Percentiles rank a stretch among this genome's conserved stretches.
phyloP scores from a whole-genome alignment of 2,329 filamentous ascomycete species.

The Talaromyces sp. region DNA sequence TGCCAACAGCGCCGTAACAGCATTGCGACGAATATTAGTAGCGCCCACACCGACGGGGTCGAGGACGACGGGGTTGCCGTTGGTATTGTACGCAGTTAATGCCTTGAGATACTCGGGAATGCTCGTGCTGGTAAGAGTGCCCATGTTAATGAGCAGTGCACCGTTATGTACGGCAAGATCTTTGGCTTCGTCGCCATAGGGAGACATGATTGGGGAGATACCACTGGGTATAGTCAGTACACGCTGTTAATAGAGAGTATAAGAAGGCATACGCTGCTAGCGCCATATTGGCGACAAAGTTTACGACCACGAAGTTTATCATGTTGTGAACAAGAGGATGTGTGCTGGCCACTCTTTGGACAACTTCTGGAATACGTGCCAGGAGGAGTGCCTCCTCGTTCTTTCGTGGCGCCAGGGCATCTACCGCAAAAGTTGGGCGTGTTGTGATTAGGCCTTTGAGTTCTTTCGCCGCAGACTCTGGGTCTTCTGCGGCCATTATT shows the following conservation, averaged over 20 bases:
- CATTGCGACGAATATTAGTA: slow-evolving; percentile 66
- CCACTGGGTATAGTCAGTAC: slow-evolving; percentile 46
- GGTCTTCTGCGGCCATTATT: slow-evolving; percentile 69
- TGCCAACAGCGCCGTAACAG: slow-evolving; percentile 66
- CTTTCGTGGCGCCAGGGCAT: slow-evolving; percentile 22
- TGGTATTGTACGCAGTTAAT: slow-evolving; percentile 73
- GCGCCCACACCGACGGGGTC: slow-evolving; percentile 91
- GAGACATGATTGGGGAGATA: slow-evolving; percentile 90
- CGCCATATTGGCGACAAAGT: slow-evolving; percentile 88
- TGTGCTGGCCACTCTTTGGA: slow-evolving; percentile 57
- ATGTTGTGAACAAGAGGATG: slow-evolving; percentile 89
- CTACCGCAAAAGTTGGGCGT: slow-evolving; percentile 29
- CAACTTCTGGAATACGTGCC: slow-evolving; percentile 41
- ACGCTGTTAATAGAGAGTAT: not conserved
- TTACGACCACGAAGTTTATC: slow-evolving; percentile 94
- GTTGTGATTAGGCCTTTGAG: slow-evolving; percentile 55
- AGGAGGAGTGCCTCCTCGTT: slow-evolving; percentile 27
- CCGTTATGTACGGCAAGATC: slow-evolving; percentile 76
- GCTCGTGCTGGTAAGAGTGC: slow-evolving; percentile 75
- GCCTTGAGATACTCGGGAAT: slow-evolving; percentile 69
- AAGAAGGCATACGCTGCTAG: slow-evolving; percentile 55
- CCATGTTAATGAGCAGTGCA: slow-evolving; percentile 89
- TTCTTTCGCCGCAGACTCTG: slow-evolving; percentile 57
- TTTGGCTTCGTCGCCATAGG: slow-evolving; percentile 72
- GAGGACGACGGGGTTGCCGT: slow-evolving; percentile 70